Percentiles rank a stretch among this genome's conserved stretches.
phyloP scores from a whole-genome alignment of 441 rosid genomes.

The Bocquillonia castaneifolia region DNA sequence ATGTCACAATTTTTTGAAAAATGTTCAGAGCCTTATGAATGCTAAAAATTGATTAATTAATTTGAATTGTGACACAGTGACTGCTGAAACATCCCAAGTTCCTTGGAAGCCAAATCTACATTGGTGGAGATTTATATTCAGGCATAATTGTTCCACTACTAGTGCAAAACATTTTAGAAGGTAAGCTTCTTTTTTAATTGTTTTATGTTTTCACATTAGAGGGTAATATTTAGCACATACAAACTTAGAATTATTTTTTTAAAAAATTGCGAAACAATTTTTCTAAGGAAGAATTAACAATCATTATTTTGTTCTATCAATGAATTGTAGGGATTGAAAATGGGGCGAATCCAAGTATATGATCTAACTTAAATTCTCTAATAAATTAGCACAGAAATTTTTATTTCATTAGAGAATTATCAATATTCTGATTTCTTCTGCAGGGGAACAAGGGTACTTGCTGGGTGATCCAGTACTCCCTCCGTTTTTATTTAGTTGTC shows the following conservation, averaged over 20 bases:
- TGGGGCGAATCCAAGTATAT: slow-evolving; percentile 15
- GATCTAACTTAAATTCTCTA: background rate
- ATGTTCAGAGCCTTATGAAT: too few species aligned
- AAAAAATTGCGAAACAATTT: background rate
- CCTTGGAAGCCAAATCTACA: slow-evolving; percentile 23
- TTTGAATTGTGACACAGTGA: slow-evolving; percentile 25
- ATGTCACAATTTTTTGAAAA: too few species aligned
- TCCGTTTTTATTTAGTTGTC: too few species aligned
- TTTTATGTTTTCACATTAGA: too few species aligned
- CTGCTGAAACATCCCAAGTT: slow-evolving; percentile 29
- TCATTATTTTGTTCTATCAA: background rate
- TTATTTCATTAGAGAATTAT: background rate
- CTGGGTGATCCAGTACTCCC: slow-evolving; percentile 21
- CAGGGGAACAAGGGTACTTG: slow-evolving; percentile 10
- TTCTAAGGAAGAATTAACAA: background rate
- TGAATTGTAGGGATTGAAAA: slow-evolving; percentile 12
- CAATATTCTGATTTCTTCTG: background rate
- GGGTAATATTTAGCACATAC: too few species aligned
- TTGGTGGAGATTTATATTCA: slow-evolving; percentile 37
- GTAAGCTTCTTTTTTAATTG: background rate
- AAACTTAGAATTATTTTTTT: too few species aligned
- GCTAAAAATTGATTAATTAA: background rate
- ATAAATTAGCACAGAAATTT: too few species aligned
- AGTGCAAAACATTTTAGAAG: slow-evolving; percentile 30
- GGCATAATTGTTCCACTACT: slow-evolving; percentile 33